These are phyloP conservation scores for Citropsis articulata DNA, from an alignment of 345 rosid species.

Conservation along the genomic window DNA sequence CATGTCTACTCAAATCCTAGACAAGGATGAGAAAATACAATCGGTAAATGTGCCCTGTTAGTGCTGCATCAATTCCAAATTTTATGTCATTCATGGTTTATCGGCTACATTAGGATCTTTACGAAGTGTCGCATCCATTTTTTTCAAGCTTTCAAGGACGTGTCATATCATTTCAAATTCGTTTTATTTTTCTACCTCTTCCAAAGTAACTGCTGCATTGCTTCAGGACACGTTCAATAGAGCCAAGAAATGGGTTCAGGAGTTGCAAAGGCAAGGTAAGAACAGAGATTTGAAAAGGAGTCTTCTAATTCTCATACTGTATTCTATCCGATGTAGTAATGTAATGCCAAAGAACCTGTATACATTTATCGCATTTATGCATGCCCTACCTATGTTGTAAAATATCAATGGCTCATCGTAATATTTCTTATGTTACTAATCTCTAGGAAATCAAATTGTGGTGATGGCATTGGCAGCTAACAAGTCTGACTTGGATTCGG, in stretches of 20 bases:
- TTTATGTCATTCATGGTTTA: neutral
- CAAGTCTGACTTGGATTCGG: constrained; percentile 53
- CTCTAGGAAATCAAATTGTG: constrained; percentile 51
- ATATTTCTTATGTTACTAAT: neutral
- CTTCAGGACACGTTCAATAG: constrained; percentile 56
- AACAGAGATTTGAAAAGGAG: neutral
- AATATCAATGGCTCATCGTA: neutral
- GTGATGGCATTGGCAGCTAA: constrained; percentile 64
- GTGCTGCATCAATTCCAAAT: neutral
- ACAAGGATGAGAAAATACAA: neutral
- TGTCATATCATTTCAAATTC: neutral
- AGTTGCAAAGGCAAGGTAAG: constrained; percentile 66
- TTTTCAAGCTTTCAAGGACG: neutral
- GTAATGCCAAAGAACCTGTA: neutral
- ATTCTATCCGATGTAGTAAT: too few relatives aligned
- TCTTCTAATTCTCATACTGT: neutral
- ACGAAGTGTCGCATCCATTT: neutral
- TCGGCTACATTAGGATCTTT: too few relatives aligned
- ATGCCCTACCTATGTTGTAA: neutral
- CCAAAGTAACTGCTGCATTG: neutral
- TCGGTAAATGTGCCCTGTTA: neutral
- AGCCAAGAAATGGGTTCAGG: constrained; percentile 68
- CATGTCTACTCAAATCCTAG: neutral
- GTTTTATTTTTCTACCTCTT: neutral
- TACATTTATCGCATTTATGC: neutral